Percentiles rank a stretch among this genome's conserved stretches.
phyloP scores from a whole-genome alignment of 177 flowering plant species.

The Telopea speciosissima region DNA sequence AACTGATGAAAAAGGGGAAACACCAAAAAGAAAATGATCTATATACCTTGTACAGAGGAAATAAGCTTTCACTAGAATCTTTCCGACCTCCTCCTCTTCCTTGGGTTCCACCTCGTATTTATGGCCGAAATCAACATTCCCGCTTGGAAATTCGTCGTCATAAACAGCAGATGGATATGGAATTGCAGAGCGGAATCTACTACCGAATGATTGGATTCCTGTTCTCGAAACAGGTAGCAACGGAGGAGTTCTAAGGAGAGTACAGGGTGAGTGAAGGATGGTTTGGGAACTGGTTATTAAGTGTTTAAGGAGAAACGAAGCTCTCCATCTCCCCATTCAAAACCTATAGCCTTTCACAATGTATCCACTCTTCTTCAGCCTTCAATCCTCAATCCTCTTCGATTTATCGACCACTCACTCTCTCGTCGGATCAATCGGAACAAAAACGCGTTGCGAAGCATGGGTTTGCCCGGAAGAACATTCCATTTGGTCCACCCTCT shows the following conservation, averaged over 20 bases:
- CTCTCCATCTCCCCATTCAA: conserved; percentile 68
- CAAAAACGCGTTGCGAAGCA: no score
- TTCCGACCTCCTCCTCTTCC: conserved; percentile 37
- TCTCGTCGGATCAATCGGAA: no score
- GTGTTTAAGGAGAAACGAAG: conserved; percentile 29
- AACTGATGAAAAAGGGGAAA: not conserved
- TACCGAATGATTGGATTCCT: conserved; percentile 9
- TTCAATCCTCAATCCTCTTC: no score
- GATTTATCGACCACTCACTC: no score
- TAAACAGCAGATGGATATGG: conserved; percentile 32
- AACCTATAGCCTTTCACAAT: not conserved
- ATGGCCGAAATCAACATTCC: conserved; percentile 18
- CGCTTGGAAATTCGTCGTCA: conserved; percentile 30
- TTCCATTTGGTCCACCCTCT: no score
- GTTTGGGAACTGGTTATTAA: conserved; percentile 4
- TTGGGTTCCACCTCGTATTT: conserved; percentile 13
- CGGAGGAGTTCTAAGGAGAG: conserved; percentile 1
- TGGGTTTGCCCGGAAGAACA: no score
- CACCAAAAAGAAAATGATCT: not conserved
- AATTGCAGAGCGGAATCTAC: conserved; percentile 39
- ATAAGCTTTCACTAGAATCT: conserved; percentile 67
- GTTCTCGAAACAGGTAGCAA: conserved; percentile 7
- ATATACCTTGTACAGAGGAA: conserved; percentile 71
- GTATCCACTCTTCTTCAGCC: not conserved
- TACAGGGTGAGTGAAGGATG: not conserved